phyloP scores from a whole-genome alignment of 306 rosid genomes.

The Castanea sativa region DNA sequence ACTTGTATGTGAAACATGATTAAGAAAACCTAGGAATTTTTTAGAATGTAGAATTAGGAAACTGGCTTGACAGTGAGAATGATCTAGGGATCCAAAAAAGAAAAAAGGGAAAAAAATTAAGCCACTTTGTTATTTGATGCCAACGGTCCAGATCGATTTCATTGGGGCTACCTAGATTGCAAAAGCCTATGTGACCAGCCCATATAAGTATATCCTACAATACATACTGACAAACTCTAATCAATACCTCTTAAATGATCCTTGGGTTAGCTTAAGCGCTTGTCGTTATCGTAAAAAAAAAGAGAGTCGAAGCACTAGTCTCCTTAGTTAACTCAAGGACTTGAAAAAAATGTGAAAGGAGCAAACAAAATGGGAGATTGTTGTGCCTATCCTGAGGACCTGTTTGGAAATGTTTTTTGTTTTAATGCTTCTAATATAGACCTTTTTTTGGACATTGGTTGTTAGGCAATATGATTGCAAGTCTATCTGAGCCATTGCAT shows the following conservation, averaged over 20 bases:
- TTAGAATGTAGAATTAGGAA: background rate
- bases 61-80: background rate
- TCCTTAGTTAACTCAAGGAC: background rate
- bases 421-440: too few relatives aligned
- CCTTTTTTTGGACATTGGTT: too few relatives aligned
- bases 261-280: background rate
- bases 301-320: too few relatives aligned
- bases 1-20: background rate
- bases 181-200: too few relatives aligned
- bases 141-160: background rate
- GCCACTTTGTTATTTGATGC: background rate
- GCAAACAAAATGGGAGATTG: too few relatives aligned
- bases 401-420: too few relatives aligned
- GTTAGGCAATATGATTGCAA: too few relatives aligned
- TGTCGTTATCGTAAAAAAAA: too few relatives aligned
- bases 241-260: background rate
- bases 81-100: slow-evolving; percentile 3
- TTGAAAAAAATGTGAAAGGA: background rate
- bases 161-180: background rate
- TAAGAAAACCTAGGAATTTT: background rate
- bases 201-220: too few relatives aligned
- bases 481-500: too few relatives aligned
- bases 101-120: background rate
- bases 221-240: background rate
- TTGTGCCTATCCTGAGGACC: too few relatives aligned